phyloP scores from a whole-genome alignment of 1,284 basidiomycete species.

The Ustilago xerochloae region DNA sequence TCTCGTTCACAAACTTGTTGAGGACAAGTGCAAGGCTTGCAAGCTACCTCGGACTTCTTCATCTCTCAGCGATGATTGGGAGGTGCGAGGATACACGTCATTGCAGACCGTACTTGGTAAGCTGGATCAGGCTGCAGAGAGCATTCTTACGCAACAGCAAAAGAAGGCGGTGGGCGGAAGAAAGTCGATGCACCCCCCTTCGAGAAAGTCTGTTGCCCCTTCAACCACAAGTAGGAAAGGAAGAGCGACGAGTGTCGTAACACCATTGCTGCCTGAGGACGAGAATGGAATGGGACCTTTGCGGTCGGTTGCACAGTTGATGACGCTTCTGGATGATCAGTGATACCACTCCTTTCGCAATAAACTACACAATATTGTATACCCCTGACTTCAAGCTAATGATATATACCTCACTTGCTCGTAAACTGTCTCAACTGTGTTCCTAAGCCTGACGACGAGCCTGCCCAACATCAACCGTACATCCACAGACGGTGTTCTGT shows the following conservation, averaged over 20 bases:
- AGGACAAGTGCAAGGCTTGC: constrained; percentile 26
- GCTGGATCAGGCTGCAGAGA: constrained; percentile 15
- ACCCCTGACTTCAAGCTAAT: not conserved
- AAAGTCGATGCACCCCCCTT: constrained; percentile 17
- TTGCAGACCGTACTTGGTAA: constrained; percentile 4
- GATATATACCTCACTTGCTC: not conserved
- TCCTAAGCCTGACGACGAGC: too few relatives aligned
- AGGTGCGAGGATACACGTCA: constrained; percentile 6
- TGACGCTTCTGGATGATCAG: constrained; percentile 3
- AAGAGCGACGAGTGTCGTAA: constrained; percentile 12
- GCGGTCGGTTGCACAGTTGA: constrained; percentile 10
- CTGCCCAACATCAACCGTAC: too few relatives aligned
- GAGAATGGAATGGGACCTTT: not conserved
- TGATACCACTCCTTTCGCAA: not conserved
- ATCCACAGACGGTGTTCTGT: too few relatives aligned
- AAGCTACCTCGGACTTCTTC: constrained; percentile 3
- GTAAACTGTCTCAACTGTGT: too few relatives aligned
- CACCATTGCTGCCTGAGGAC: not conserved
- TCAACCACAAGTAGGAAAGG: constrained; percentile 8
- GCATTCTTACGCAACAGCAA: not conserved
- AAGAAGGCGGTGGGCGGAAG: constrained; percentile 1
- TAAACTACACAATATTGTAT: too few relatives aligned
- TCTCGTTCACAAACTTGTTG: constrained; percentile 77
- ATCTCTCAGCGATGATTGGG: constrained; percentile 2
- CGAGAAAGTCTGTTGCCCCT: constrained; percentile 12